Conservation (phyloP, 169 alveolate species). For the Plasmodium yoelii region DNA sequence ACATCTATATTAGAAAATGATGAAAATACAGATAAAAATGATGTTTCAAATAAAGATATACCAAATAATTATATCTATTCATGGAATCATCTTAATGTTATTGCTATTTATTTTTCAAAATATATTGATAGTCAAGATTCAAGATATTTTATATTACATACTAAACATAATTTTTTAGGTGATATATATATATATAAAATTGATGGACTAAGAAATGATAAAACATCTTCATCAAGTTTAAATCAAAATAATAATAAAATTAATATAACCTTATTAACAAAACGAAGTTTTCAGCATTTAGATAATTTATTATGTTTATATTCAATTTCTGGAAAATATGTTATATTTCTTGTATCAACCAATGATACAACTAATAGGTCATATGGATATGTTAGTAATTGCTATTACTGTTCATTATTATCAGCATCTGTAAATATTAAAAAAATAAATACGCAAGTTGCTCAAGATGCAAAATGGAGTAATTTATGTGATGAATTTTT, state of each 20-base stretch:
- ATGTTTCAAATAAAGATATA: constrained; percentile 8
- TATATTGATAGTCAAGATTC: constrained; percentile 20
- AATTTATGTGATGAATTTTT: constrained; percentile 80
- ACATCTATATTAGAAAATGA: constrained; percentile 7
- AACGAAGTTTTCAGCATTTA: constrained; percentile 16
- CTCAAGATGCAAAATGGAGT: constrained; percentile 86
- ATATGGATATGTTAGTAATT: constrained; percentile 52
- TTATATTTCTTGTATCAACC: constrained; percentile 34
- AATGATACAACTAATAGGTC: constrained; percentile 58
- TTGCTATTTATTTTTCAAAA: constrained; percentile 36
- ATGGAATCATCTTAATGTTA: constrained; percentile 61
- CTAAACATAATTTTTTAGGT: constrained; percentile 58
- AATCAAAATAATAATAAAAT: background rate
- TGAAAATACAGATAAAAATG: background rate
- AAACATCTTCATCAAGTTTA: background rate
- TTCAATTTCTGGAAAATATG: constrained; percentile 31
- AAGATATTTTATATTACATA: constrained; percentile 41
- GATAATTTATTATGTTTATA: constrained; percentile 29
- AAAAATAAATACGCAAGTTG: constrained; percentile 77
- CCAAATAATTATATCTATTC: constrained; percentile 23
- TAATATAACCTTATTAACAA: constrained; percentile 3
- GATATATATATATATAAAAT: constrained; percentile 56
- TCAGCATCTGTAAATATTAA: constrained; percentile 26
- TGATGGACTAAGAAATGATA: background rate
- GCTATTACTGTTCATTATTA: constrained; percentile 43